Evolutionary conservation across 768 basidiomycete species (phyloP), one percentile per base, ranked within the genome.

Genomic region (Vishniacozyma victoriae): DNA sequence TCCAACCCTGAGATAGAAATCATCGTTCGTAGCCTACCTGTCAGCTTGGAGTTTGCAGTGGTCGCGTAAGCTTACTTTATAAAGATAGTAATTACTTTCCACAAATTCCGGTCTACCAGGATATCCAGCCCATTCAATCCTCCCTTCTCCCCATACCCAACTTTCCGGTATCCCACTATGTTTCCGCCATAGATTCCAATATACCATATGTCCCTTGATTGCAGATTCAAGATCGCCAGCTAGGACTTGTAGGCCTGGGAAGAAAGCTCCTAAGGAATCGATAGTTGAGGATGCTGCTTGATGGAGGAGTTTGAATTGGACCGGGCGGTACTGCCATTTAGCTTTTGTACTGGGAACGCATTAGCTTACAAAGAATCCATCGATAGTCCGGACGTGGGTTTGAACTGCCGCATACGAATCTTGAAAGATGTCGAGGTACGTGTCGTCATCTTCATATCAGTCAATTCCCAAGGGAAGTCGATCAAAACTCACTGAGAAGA

Each of bases 251-350:
- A 96, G 76, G 18, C 92, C 95, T n/a, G 93, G 89, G 82, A 92
- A 90, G 70, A 97, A 99, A 1, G 95, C 91, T 2, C 90, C 88
- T 14, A 99, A 75, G 2, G 90, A 95, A 69, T 99, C 95, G n/a
- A 93, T 76, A n/a, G 83, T 85, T 37, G 77, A 74, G 62, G 83
- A 87, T 5, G 31, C 36, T 4, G 82, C 77, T 4, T 81, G 75
- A 50, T 87, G 83, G 16, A 92, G 89, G 23, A 75, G 80, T 41
- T 80, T 74, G 73, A 91, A 86, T 49, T 87, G 81, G n/a, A 91
- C 82, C 19, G 79, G 82, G 37, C 87, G 85, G 75, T 84, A 96
- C 92, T 95, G 61, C 23, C 35, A 13, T 19, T 23, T 18, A 31
- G 15, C 35, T 37, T 46, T 16, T 46, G 52, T 29, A 25, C 22